Evolutionary conservation across 352 stramenopile genomes (phyloP), one percentile per base, ranked within the genome.

Genomic region (Globisporangium parvum): DNA sequence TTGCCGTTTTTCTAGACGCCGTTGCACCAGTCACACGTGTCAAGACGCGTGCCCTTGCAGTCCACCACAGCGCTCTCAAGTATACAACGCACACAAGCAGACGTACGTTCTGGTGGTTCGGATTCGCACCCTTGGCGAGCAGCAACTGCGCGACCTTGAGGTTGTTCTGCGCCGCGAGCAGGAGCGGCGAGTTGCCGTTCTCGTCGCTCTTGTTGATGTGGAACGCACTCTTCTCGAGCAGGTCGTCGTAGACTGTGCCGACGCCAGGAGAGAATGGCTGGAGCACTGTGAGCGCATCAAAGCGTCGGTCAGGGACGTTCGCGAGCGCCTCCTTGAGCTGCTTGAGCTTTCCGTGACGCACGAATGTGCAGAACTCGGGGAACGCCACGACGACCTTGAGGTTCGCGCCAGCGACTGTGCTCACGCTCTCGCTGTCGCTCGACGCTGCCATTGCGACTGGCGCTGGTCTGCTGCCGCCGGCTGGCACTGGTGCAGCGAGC

Each of bases 191-290:
- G 62, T 97, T 97, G 62, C 93, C 93, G 37, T 96, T 89, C 21
- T 91, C 81, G 66, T 97, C 91, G 54, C 84, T 69, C 53, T 87
- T 86, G 69, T 97, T 92, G 37, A 96, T 67, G 54, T 89, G 71
- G 69, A 98, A 96, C 39, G 80, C 78, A 33, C 82, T 87, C 63
- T 96, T 89, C 68, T 96, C 88, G 55, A 97, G 82, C 23, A 82
- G 46, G 26, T 96, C 81, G 53, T 83, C 81, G 73, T 98, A 98
- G 28, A 90, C 65, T 28, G 95, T 98, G 45, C 93, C 93, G 26
- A 92, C 75, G 8, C 87, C 88, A 12, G 86, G 55, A 15, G 80
- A 67, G 62, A 92, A 97, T 54, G 77, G 70, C 52, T 74, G 70
- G 42, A 70, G 64, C 24, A 97, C 70, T 6, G 80, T 79, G 26